Conservation (phyloP, 2,329 filamentous ascomycete species). For the Colletotrichum falcatum region DNA sequence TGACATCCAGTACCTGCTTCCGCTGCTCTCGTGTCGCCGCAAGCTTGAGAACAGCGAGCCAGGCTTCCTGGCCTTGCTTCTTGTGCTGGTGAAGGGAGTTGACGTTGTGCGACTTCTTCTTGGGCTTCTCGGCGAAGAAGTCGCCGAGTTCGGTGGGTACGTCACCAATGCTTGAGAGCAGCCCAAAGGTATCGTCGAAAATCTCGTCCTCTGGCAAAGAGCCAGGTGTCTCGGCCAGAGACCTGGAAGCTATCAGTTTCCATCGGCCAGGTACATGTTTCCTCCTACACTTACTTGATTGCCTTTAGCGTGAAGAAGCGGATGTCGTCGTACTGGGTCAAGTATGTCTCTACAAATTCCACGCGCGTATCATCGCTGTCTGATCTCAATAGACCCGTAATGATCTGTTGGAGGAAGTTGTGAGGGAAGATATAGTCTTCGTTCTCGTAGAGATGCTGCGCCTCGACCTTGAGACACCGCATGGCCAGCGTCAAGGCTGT, state of each 20-base stretch:
- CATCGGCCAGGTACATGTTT: conserved; percentile 4
- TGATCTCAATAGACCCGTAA: conserved; percentile 71
- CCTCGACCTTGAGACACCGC: conserved; percentile 86
- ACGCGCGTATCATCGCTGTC: conserved; percentile 70
- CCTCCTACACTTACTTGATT: conserved; percentile 70
- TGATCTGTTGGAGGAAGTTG: conserved; percentile 72
- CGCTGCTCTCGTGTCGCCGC: conserved; percentile 78
- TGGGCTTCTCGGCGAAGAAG: conserved; percentile 74
- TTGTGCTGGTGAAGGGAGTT: conserved; percentile 78
- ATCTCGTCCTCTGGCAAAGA: conserved; percentile 49
- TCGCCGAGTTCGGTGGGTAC: conserved; percentile 77
- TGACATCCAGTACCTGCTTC: conserved; percentile 80
- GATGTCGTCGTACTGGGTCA: conserved; percentile 85
- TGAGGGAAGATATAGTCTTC: conserved; percentile 78
- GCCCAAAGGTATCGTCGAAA: conserved; percentile 69
- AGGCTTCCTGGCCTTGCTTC: conserved; percentile 85
- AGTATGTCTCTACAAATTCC: conserved; percentile 82
- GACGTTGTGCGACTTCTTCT: conserved; percentile 75
- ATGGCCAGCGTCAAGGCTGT: conserved; percentile 84
- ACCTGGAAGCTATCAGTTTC: conserved; percentile 45
- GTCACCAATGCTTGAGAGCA: conserved; percentile 76
- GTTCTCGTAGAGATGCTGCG: conserved; percentile 68
- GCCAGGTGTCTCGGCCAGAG: conserved; percentile 46
- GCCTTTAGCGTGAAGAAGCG: conserved; percentile 84
- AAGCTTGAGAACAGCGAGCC: conserved; percentile 81